Conservation (phyloP, 2,329 filamentous ascomycete species). For the Setomelanomma holmii region DNA sequence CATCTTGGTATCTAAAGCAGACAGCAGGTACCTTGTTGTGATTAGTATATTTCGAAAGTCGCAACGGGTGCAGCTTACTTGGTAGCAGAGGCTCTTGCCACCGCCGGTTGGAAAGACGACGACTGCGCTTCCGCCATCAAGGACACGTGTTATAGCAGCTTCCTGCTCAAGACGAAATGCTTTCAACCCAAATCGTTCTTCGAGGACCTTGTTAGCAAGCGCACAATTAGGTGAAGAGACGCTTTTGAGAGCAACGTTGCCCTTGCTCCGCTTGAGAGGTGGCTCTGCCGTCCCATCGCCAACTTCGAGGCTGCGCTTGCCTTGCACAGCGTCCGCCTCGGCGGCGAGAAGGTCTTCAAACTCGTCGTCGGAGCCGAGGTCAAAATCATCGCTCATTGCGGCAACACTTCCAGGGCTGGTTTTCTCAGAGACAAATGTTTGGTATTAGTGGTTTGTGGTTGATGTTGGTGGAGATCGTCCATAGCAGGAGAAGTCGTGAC, state of each 20-base stretch:
- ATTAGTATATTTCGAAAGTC: no score
- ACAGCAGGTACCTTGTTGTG: slow-evolving; percentile 46
- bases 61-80: slow-evolving; percentile 67
- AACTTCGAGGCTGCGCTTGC: slow-evolving; percentile 11
- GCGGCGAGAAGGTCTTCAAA: slow-evolving; percentile 7
- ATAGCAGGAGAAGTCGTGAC: no score
- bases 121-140: slow-evolving; percentile 53
- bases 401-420: no score
- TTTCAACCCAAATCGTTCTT: slow-evolving; percentile 50
- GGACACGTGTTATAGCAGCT: slow-evolving; percentile 51
- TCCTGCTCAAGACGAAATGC: slow-evolving; percentile 57
- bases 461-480: no score
- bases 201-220: slow-evolving; percentile 46
- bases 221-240: slow-evolving; percentile 24
- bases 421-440: no score
- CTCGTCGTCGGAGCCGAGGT: slow-evolving; percentile 15
- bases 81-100: slow-evolving; percentile 95
- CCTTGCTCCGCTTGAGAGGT: slow-evolving; percentile 5
- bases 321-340: neutral
- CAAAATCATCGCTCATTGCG: slow-evolving; percentile 21
- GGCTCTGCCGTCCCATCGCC: neutral
- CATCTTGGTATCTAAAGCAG: slow-evolving; percentile 52
- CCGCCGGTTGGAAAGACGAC: slow-evolving; percentile 85
- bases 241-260: neutral
- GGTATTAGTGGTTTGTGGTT: no score